A percentile compares a stretch with the other conserved stretches of the same genome.
Evolutionary conservation across 176 grass and related monocot genomes (phyloP).

Genomic region (Guadua angustifolia): DNA sequence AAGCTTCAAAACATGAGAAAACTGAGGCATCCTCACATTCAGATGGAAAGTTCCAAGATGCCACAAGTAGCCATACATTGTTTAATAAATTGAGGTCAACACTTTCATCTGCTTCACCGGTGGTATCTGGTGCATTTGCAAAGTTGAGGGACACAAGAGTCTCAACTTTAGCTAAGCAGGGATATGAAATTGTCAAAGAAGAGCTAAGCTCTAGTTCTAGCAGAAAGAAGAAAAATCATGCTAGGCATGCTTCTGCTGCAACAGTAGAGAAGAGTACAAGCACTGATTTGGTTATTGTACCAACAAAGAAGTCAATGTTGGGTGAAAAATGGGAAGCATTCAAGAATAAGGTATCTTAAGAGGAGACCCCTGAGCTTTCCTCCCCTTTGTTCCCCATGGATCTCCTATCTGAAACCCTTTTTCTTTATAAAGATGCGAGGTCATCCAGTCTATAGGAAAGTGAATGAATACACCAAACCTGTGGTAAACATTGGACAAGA

Average conservation of each 20-base stretch:
- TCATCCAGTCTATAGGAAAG: conserved; percentile 57
- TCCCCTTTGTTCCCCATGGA: conserved; percentile 1
- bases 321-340: conserved; percentile 91
- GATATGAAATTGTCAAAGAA: conserved; percentile 78
- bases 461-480: conserved; percentile 70
- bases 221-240: conserved; percentile 62
- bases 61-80: conserved; percentile 48
- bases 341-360: conserved; percentile 80
- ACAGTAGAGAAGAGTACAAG: conserved; percentile 61
- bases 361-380: neutral
- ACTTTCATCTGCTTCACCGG: conserved; percentile 65
- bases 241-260: conserved; percentile 55
- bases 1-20: conserved; percentile 46
- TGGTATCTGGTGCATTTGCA: conserved; percentile 56
- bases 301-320: conserved; percentile 75
- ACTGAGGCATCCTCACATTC: conserved; percentile 46
- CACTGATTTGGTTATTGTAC: conserved; percentile 76
- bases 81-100: conserved; percentile 58
- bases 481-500: conserved; percentile 75
- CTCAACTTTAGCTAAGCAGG: conserved; percentile 66
- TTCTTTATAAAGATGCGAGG: conserved; percentile 61
- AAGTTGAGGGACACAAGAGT: conserved; percentile 68
- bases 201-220: conserved; percentile 65
- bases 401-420: conserved; percentile 39
- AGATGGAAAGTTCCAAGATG: conserved; percentile 42